These are phyloP conservation scores for Coniochaeta hoffmannii DNA, from an alignment of 2,329 filamentous ascomycete genomes.

Conservation along the genomic window DNA sequence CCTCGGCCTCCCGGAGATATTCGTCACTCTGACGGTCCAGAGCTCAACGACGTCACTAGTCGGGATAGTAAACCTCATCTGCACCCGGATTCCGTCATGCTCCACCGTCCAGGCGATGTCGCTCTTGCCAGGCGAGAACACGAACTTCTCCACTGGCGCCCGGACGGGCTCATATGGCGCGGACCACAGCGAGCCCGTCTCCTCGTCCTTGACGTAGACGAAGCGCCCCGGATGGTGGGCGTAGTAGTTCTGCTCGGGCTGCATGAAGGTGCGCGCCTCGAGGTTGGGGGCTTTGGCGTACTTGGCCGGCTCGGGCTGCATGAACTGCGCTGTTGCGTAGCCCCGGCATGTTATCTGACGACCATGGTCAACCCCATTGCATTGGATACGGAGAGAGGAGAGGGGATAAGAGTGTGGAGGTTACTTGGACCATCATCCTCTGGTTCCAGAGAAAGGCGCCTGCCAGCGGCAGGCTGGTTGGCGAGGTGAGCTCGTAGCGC, in stretches of 20 bases:
- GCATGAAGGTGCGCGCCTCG: slow-evolving; percentile 53
- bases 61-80: slow-evolving; percentile 43
- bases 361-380: too few relatives aligned
- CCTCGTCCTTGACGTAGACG: slow-evolving; percentile 51
- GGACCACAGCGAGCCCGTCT: slow-evolving; percentile 41
- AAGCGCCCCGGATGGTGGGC: slow-evolving; percentile 51
- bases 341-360: slow-evolving; percentile 48
- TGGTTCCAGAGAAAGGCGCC: slow-evolving; percentile 53
- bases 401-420: not conserved
- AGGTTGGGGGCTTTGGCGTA: slow-evolving; percentile 52
- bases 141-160: slow-evolving; percentile 35
- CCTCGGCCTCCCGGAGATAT: slow-evolving; percentile 35
- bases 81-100: slow-evolving; percentile 39
- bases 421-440: slow-evolving; percentile 47
- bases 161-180: slow-evolving; percentile 49
- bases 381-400: too few relatives aligned
- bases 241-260: slow-evolving; percentile 53
- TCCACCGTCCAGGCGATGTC: slow-evolving; percentile 48
- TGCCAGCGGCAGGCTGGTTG: slow-evolving; percentile 49
- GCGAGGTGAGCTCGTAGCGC: slow-evolving; percentile 47
- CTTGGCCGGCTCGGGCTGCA: slow-evolving; percentile 54
- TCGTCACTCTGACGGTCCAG: slow-evolving; percentile 46
- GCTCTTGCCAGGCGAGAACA: slow-evolving; percentile 47
- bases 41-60: slow-evolving; percentile 48
- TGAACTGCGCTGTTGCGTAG: slow-evolving; percentile 51